Evolutionary conservation across 768 basidiomycete genomes (phyloP).

Genomic region (Tricholoma sp.): DNA sequence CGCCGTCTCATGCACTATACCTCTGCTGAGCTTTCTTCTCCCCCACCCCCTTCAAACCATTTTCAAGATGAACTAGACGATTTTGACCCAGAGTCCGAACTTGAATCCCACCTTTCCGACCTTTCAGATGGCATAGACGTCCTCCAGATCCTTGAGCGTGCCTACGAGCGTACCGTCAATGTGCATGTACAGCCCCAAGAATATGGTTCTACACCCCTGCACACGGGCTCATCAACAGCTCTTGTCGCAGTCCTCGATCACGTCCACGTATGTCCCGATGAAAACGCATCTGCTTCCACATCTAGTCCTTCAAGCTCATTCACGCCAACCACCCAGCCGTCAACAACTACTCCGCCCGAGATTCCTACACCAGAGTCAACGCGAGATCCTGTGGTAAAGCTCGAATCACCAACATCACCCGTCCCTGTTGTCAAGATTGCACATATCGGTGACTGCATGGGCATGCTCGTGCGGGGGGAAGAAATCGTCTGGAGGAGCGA

Average conservation of each 20-base stretch:
- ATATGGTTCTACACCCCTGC: constrained; percentile 33
- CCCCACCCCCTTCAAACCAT: constrained; percentile 7
- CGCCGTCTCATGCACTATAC: constrained; percentile 74
- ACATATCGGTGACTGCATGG: constrained; percentile 85
- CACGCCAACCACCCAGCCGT: background rate
- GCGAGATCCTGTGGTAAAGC: constrained; percentile 4
- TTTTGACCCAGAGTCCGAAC: constrained; percentile 13
- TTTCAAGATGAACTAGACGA: background rate
- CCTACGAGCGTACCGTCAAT: constrained; percentile 61
- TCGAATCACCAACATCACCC: constrained; percentile 4
- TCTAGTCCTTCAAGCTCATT: no score
- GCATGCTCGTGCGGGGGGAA: constrained; percentile 76
- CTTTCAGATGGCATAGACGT: constrained; percentile 68
- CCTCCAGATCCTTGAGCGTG: constrained; percentile 62
- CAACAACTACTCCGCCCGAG: background rate
- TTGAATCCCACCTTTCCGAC: constrained; percentile 47
- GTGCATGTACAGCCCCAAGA: constrained; percentile 42
- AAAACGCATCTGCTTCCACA: background rate
- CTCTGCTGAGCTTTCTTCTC: constrained; percentile 43
- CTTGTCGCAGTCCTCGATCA: constrained; percentile 61
- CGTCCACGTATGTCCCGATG: constrained; percentile 2
- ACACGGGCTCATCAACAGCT: constrained; percentile 63
- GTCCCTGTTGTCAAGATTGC: constrained; percentile 75
- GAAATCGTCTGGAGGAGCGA: constrained; percentile 80
- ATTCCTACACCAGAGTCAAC: background rate